A percentile compares a stretch with the other conserved stretches of the same genome.
These are phyloP conservation scores for Vairimorpha apis DNA, from an alignment of 371 early-diverging fungal species.

Conservation along the genomic window DNA sequence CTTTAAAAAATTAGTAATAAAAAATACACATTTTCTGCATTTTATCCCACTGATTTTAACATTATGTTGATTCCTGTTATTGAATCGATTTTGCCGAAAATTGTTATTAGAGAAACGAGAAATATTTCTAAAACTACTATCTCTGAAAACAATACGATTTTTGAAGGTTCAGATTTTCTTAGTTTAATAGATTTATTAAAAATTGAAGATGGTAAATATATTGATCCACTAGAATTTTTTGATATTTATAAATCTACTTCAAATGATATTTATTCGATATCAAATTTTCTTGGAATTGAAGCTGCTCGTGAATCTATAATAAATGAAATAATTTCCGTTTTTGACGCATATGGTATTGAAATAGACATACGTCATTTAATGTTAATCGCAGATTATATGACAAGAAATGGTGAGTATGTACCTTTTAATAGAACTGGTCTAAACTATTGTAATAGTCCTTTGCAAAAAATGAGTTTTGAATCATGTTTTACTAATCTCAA, in stretches of 20 bases:
- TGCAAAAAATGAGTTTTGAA: slow-evolving; percentile 60
- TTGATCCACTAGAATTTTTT: slow-evolving; percentile 71
- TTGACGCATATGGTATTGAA: slow-evolving; percentile 87
- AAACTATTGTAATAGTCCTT: slow-evolving; percentile 28
- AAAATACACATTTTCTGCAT: background rate
- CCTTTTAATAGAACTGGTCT: slow-evolving; percentile 49
- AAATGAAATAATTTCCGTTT: slow-evolving; percentile 84
- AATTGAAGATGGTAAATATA: slow-evolving; percentile 74
- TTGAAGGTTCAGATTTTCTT: slow-evolving; percentile 46
- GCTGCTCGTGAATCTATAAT: slow-evolving; percentile 88
- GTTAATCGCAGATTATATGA: slow-evolving; percentile 96
- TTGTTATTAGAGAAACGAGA: slow-evolving; percentile 35
- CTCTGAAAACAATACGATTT: slow-evolving; percentile 5
- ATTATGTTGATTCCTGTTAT: slow-evolving; percentile 38
- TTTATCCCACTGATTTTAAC: slow-evolving; percentile 48
- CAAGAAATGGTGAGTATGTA: slow-evolving; percentile 40
- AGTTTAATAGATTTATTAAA: background rate
- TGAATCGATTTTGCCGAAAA: slow-evolving; percentile 34
- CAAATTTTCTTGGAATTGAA: slow-evolving; percentile 91
- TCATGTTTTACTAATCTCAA: slow-evolving; percentile 47
- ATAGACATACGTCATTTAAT: slow-evolving; percentile 90
- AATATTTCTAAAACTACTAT: slow-evolving; percentile 26
- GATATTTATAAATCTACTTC: slow-evolving; percentile 66
- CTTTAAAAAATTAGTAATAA: slow-evolving; percentile 30
- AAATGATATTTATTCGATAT: slow-evolving; percentile 87